phyloP scores from a whole-genome alignment of 2,329 filamentous ascomycete genomes.

The Ophiostoma tasmaniense region DNA sequence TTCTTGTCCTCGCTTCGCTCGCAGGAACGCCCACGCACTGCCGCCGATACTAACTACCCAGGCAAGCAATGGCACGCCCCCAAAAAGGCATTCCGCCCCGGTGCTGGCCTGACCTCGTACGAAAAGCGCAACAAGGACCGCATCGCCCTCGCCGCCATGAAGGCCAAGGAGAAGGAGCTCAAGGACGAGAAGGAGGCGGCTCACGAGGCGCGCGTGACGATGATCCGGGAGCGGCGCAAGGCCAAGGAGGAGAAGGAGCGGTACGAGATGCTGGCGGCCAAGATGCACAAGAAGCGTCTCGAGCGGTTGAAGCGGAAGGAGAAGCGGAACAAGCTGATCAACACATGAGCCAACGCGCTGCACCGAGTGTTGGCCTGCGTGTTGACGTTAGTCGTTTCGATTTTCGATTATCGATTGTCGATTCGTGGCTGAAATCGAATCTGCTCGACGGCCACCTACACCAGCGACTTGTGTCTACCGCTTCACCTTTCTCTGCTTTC shows the following conservation, averaged over 20 bases:
- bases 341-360: no score
- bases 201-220: slow-evolving; percentile 61
- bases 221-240: slow-evolving; percentile 74
- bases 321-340: slow-evolving; percentile 84
- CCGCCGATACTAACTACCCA: no score
- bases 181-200: slow-evolving; percentile 89
- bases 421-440: no score
- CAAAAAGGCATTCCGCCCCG: slow-evolving; percentile 79
- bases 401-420: no score
- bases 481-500: not conserved
- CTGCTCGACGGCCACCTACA: no score
- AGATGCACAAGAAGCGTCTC: slow-evolving; percentile 94
- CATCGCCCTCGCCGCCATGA: slow-evolving; percentile 63
- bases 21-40: no score
- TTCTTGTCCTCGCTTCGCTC: not conserved
- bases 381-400: no score
- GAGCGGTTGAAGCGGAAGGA: slow-evolving; percentile 90
- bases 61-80: slow-evolving; percentile 90
- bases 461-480: not conserved
- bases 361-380: no score
- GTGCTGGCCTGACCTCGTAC: slow-evolving; percentile 67
- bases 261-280: slow-evolving; percentile 89
- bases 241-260: slow-evolving; percentile 89
- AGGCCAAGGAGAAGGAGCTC: slow-evolving; percentile 91
- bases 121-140: slow-evolving; percentile 66